A percentile compares a stretch with the other conserved stretches of the same genome.
phyloP scores from a whole-genome alignment of 305 asterid genomes.

The Solanum hybrid region DNA sequence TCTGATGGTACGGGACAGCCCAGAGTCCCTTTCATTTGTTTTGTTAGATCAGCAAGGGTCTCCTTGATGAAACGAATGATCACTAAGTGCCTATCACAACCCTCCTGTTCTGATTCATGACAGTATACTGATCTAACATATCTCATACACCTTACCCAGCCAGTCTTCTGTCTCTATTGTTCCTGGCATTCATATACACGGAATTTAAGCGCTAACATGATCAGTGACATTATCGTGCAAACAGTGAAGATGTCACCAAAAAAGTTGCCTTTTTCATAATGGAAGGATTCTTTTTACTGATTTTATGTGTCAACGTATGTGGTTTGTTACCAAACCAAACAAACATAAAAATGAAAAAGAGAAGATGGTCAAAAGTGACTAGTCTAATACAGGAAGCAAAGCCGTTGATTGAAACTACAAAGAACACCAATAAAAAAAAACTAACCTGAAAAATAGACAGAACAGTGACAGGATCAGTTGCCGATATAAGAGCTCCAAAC shows the following conservation, averaged over 20 bases:
- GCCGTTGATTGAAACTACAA: not conserved
- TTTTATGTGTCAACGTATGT: not conserved
- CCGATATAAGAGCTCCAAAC: conserved; percentile 98
- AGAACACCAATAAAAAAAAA: not conserved
- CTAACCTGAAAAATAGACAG: conserved; percentile 91
- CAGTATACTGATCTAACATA: not conserved
- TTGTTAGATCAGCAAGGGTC: not conserved
- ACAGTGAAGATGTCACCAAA: not conserved
- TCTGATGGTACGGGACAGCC: not conserved
- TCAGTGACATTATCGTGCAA: not conserved
- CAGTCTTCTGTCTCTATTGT: not conserved
- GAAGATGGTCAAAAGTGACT: not conserved
- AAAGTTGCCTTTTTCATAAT: not conserved
- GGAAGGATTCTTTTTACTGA: not conserved
- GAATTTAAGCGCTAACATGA: not conserved
- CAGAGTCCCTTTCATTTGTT: not conserved
- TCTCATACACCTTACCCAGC: not conserved
- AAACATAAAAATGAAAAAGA: not conserved
- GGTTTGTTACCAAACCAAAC: not conserved
- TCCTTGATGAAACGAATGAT: not conserved
- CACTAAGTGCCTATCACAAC: not conserved
- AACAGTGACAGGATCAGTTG: conserved; percentile 97
- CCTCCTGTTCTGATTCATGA: not conserved
- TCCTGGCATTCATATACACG: not conserved
- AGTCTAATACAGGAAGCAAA: not conserved